These are phyloP conservation scores for Hyphopichia wangnamkhiaoensis DNA, from an alignment of 1,139 yeast genomes.

Conservation along the genomic window DNA sequence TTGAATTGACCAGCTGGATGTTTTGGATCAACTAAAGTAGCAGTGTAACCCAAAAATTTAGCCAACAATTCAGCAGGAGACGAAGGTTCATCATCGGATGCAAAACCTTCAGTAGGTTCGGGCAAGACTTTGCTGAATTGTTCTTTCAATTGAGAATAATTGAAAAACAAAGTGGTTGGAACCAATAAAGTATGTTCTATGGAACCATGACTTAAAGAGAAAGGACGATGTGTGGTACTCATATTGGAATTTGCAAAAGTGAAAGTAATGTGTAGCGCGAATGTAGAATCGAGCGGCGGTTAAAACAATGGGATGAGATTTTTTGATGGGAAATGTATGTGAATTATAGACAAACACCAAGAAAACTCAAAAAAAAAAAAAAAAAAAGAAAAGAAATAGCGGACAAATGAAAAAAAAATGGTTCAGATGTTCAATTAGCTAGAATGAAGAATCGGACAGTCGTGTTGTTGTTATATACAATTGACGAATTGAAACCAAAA, in stretches of 20 bases:
- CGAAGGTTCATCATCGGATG: slow-evolving; percentile 86
- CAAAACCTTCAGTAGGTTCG: slow-evolving; percentile 77
- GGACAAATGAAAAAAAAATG: not conserved
- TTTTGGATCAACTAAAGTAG: slow-evolving; percentile 54
- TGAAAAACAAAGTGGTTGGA: slow-evolving; percentile 77
- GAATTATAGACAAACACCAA: not conserved
- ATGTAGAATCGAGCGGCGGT: not conserved
- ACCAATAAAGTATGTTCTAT: slow-evolving; percentile 87
- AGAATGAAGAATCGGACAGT: too few species aligned
- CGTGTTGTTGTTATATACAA: too few species aligned
- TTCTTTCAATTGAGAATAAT: slow-evolving; percentile 84
- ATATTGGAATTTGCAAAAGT: slow-evolving; percentile 9
- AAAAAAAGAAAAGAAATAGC: not conserved
- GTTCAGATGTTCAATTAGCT: too few species aligned
- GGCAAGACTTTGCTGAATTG: slow-evolving; percentile 82
- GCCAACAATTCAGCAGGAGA: slow-evolving; percentile 86
- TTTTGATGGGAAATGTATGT: not conserved
- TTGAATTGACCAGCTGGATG: slow-evolving; percentile 53
- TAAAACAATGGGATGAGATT: not conserved
- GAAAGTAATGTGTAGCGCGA: not conserved
- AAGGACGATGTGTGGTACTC: slow-evolving; percentile 54
- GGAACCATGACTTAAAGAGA: slow-evolving; percentile 80
- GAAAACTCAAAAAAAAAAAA: too few species aligned
- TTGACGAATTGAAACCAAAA: too few species aligned
- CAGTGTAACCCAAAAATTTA: slow-evolving; percentile 79